Evolutionary conservation across 2,329 filamentous ascomycete genomes (phyloP), one percentile per base, ranked within the genome.

Genomic region (Aspergillus sp.): DNA sequence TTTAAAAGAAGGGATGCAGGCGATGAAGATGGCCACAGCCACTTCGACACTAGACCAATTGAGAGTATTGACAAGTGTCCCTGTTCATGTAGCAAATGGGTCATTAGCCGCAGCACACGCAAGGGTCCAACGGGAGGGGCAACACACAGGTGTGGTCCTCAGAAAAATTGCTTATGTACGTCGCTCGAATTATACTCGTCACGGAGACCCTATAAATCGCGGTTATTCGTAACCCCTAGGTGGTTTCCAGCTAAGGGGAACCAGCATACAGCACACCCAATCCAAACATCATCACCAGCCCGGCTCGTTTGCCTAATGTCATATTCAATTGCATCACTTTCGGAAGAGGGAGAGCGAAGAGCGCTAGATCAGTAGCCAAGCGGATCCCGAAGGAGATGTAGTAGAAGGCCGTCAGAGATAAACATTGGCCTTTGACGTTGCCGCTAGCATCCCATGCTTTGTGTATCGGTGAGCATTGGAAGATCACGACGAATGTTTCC

Each of bases 401-500:
- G 54, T 57, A 65, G 47, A 65, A 65, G 8, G 49, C 44, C 15
- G 57, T 52, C 11, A 65, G 54, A 39, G 48, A 13, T 1, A 65
- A 30, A 39, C 62, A 65, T 32, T 58, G 59, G 8, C 63, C 63
- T 11, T 53, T 8, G 8, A 58, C 54, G 8, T 10, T 32, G 17
- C n/a, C 39, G 3, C 25, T 57, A 8, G 57, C 32, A 49, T 64
- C 54, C 56, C 62, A 60, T 11, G 59, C 54, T 23, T 65, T 65
- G 15, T 56, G 51, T 23, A 65, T 39, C 3, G 63, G 63, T 4
- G 50, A 58, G 48, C 63, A 65, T 47, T 65, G 63, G 42, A 65
- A 65, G 10, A 65, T 55, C 82, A 85, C 11, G 89, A 93, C 69
- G 86, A 89, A 39, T 88, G 89, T n/a, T 88, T 92, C 1, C 84